Evolutionary conservation across 106 monocot species (phyloP).

Genomic region (Acanthochlamys bracteata): DNA sequence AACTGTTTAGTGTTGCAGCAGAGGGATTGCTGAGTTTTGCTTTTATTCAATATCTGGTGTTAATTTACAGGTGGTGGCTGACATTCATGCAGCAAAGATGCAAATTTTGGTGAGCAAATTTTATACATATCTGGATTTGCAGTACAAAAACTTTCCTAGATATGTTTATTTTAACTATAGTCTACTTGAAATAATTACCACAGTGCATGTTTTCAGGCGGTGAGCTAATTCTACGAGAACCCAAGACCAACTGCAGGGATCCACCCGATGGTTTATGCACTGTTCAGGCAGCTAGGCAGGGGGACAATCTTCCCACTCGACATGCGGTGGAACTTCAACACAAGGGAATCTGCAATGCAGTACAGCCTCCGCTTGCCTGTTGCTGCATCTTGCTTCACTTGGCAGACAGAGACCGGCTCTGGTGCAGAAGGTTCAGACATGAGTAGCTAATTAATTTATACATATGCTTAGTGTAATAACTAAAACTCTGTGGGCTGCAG

Average conservation of each 20-base stretch:
- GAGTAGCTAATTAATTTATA: too few relatives aligned
- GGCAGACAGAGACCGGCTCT: background rate
- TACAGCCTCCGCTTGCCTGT: conserved; percentile 3
- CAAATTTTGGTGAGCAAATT: background rate
- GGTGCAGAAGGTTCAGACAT: background rate
- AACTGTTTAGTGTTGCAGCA: too few relatives aligned
- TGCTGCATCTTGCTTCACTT: background rate
- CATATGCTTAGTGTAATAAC: too few relatives aligned
- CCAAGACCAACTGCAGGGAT: conserved; percentile 2
- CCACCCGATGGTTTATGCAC: background rate
- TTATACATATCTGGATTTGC: background rate
- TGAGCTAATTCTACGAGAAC: conserved; percentile 1
- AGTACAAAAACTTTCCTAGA: background rate
- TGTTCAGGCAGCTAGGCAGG: conserved; percentile 1
- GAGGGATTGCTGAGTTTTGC: background rate
- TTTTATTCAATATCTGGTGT: too few relatives aligned
- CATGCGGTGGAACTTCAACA: conserved; percentile 2
- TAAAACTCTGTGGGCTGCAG: too few relatives aligned
- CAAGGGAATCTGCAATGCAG: background rate
- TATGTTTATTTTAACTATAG: background rate
- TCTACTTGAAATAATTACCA: background rate
- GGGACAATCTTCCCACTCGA: background rate
- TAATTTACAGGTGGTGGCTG: conserved; percentile 1
- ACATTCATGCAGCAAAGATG: conserved; percentile 4
- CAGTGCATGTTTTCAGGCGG: background rate